Percentiles rank a stretch among this genome's conserved stretches.
These are phyloP conservation scores for Sporothrix variecibatus DNA, from an alignment of 2,329 filamentous ascomycete species.

Conservation along the genomic window DNA sequence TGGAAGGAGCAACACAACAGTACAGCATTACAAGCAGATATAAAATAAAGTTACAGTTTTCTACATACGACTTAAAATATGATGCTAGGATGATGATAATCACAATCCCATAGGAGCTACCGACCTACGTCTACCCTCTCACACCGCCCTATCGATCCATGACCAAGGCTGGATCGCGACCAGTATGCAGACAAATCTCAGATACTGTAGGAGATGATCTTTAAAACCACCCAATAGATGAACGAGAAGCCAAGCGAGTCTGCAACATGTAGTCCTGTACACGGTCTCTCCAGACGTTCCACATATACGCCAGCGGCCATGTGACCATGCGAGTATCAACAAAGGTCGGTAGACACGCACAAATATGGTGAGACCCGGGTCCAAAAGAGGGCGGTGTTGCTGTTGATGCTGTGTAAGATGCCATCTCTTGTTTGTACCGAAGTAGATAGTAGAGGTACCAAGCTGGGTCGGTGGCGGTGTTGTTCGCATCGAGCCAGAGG, in stretches of 20 bases:
- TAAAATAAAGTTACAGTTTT: neutral
- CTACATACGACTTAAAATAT: no score
- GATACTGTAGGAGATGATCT: neutral
- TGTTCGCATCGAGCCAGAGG: conserved; percentile 11
- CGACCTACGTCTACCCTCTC: neutral
- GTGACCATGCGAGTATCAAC: neutral
- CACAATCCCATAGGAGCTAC: neutral
- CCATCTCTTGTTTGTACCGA: neutral
- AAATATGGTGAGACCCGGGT: neutral
- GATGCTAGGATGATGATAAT: no score
- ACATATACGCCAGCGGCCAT: neutral
- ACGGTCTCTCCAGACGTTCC: neutral
- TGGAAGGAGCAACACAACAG: neutral
- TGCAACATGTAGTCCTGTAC: neutral
- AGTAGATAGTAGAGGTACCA: neutral
- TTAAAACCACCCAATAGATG: neutral
- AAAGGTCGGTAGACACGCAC: neutral
- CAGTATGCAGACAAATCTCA: neutral
- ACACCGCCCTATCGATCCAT: neutral
- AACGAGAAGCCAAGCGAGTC: neutral
- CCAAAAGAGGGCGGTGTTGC: neutral
- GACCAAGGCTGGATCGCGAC: neutral
- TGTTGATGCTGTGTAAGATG: neutral
- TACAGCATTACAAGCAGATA: neutral
- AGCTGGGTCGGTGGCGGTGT: neutral